Evolutionary conservation across 768 basidiomycete species (phyloP).

Genomic region (Podaxis sp.): DNA sequence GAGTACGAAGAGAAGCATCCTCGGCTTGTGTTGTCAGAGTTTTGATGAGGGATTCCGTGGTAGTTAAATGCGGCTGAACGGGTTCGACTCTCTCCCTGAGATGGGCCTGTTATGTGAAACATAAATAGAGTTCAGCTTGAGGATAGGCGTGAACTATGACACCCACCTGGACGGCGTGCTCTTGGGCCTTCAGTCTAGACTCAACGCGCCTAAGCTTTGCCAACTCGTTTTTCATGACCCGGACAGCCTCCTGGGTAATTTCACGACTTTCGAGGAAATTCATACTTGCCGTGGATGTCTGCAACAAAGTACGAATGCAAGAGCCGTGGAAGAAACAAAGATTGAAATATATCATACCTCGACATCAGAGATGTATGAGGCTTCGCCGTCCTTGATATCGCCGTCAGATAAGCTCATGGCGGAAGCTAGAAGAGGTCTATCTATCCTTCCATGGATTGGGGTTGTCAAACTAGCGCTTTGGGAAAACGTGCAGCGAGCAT

Average conservation of each 20-base stretch:
- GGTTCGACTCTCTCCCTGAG: background rate
- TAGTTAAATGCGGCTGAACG: background rate
- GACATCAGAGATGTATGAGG: too few species aligned
- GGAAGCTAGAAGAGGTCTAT: too few species aligned
- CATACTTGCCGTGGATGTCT: background rate
- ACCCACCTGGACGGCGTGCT: background rate
- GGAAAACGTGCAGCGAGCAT: too few species aligned
- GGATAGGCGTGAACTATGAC: background rate
- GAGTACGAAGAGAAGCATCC: background rate
- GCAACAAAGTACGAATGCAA: background rate
- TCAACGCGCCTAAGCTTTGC: background rate
- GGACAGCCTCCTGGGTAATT: background rate
- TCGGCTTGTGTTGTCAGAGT: background rate
- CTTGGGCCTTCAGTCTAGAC: background rate
- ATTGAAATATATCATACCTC: too few species aligned
- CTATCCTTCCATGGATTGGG: too few species aligned
- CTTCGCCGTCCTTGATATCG: too few species aligned
- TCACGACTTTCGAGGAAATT: background rate
- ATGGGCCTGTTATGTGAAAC: background rate
- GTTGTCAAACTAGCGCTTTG: too few species aligned
- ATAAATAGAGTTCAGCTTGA: background rate
- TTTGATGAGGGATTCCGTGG: background rate
- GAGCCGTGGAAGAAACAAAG: too few species aligned
- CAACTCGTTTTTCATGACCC: background rate
- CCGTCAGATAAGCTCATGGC: too few species aligned